phyloP scores from a whole-genome alignment of 768 basidiomycete genomes.

The Lactarius sp. region DNA sequence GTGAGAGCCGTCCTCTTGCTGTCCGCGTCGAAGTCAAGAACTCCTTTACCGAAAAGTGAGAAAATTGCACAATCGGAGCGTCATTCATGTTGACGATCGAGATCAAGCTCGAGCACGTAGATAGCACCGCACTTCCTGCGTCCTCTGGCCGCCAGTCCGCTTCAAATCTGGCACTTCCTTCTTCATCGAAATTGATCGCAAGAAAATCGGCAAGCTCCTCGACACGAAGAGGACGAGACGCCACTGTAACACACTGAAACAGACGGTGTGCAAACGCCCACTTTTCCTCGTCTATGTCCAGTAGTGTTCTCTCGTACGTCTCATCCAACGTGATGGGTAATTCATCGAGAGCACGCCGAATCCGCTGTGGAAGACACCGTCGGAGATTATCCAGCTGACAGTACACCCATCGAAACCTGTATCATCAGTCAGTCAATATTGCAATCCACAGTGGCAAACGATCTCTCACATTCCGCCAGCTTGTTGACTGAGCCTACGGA shows the following conservation, averaged over 20 bases:
- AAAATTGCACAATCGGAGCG: not conserved
- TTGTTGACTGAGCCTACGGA: not conserved
- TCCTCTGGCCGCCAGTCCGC: not conserved
- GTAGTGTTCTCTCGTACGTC: not conserved
- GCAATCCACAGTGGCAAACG: no score
- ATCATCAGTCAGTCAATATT: not conserved
- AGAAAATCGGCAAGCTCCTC: slow-evolving; percentile 5
- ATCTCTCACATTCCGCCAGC: not conserved
- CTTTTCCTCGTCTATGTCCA: not conserved
- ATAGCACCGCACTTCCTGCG: not conserved
- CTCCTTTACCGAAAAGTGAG: slow-evolving; percentile 3
- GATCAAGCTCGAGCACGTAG: slow-evolving; percentile 1
- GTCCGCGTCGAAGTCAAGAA: not conserved
- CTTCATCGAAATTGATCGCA: not conserved
- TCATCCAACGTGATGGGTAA: not conserved
- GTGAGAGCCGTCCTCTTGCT: not conserved
- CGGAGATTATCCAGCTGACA: not conserved
- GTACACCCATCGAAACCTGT: not conserved
- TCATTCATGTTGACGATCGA: not conserved
- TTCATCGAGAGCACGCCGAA: not conserved
- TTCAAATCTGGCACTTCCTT: not conserved
- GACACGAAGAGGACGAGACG: not conserved
- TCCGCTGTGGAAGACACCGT: no score
- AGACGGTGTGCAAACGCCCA: not conserved
- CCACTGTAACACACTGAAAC: slow-evolving; percentile 2